A percentile compares a stretch with the other conserved stretches of the same genome.
These are phyloP conservation scores for Glycine tomentella DNA, from an alignment of 306 rosid species.

Conservation along the genomic window DNA sequence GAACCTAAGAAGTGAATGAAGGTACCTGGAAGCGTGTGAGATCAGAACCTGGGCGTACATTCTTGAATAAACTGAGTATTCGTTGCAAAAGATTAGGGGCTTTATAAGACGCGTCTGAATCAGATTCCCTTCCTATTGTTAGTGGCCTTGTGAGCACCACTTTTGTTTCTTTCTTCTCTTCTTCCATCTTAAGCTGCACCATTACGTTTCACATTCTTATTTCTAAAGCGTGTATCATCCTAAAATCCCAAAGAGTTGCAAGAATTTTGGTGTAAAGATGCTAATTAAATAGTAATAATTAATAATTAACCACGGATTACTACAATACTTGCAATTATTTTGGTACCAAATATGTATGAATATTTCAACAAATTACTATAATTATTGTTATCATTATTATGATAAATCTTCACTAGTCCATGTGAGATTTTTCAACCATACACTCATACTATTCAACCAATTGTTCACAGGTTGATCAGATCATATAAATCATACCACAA, in stretches of 20 bases:
- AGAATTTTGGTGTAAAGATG: background rate
- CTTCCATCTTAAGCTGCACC: conserved; percentile 48
- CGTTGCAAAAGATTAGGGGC: conserved; percentile 81
- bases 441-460: no score
- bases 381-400: no score
- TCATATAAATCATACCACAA: no score
- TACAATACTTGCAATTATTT: background rate
- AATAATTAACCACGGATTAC: background rate
- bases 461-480: no score
- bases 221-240: background rate
- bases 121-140: conserved; percentile 51
- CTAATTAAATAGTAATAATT: background rate
- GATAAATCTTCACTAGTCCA: no score
- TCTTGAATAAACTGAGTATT: conserved; percentile 63
- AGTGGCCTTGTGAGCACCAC: conserved; percentile 63
- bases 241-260: background rate
- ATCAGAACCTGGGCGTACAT: conserved; percentile 80
- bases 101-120: conserved; percentile 49
- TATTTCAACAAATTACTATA: no score
- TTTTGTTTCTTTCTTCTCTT: conserved; percentile 42
- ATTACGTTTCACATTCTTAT: background rate
- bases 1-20: no score
- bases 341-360: no score
- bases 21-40: conserved; percentile 68
- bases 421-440: no score